Conservation (phyloP, 1,139 yeast species). For the Yamadazyma dendronema region DNA sequence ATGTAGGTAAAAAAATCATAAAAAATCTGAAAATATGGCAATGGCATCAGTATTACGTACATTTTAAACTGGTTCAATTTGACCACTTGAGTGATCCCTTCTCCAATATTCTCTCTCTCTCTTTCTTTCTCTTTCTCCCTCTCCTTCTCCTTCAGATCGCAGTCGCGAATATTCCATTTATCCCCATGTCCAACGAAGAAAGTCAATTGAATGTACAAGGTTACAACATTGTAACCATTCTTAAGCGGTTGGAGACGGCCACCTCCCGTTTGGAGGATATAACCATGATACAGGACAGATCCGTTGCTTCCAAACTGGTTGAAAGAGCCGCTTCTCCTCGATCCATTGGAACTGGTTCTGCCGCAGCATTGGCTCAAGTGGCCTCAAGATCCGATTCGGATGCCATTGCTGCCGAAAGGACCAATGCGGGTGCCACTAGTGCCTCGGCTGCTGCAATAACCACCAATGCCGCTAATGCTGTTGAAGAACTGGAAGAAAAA, state of each 20-base stretch:
- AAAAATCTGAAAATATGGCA: too few relatives aligned
- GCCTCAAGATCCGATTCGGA: conserved; percentile 8
- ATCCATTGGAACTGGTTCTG: not conserved
- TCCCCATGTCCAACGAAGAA: conserved; percentile 44
- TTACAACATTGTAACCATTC: conserved; percentile 74
- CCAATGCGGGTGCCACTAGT: not conserved
- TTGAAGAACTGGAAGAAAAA: conserved; percentile 23
- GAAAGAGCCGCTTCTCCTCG: not conserved
- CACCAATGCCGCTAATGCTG: conserved; percentile 10
- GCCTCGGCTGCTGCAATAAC: conserved; percentile 12
- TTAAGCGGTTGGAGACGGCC: conserved; percentile 88
- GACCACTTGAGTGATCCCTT: too few relatives aligned
- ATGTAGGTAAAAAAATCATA: too few relatives aligned
- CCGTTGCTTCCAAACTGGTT: conserved; percentile 15
- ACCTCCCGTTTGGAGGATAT: conserved; percentile 90
- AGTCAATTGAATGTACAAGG: conserved; percentile 67
- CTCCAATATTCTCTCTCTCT: too few relatives aligned
- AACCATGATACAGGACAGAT: conserved; percentile 71
- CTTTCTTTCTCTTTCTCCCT: not conserved
- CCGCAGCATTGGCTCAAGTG: conserved; percentile 12
- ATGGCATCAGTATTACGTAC: too few relatives aligned
- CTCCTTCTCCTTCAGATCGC: not conserved
- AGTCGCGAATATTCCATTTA: not conserved
- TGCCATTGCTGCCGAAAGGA: not conserved
- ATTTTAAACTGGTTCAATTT: too few relatives aligned